Percentiles rank a stretch among this genome's conserved stretches.
Evolutionary conservation across 2,329 filamentous ascomycete genomes (phyloP).

Genomic region (Phaeosphaeriaceae sp.): DNA sequence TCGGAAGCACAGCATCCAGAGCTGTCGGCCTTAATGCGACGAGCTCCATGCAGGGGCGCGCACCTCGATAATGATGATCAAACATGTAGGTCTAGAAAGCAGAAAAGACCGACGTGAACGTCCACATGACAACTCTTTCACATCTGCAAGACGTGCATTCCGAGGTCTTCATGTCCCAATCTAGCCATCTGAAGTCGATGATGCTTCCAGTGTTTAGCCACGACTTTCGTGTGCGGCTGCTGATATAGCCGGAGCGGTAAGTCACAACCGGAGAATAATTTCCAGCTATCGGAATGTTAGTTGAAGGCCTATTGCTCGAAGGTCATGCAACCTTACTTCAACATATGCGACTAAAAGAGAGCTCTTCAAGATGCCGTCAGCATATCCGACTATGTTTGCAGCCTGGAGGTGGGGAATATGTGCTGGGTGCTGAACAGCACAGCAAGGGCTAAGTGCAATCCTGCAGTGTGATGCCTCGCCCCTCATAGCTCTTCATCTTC

Average conservation of each 20-base stretch:
- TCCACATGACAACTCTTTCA: not conserved
- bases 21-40: not conserved
- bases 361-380: not conserved
- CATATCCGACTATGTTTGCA: not conserved
- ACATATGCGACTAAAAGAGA: not conserved
- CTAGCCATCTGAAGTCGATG: not conserved
- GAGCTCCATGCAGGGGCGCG: not conserved
- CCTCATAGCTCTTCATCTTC: slow-evolving; percentile 17
- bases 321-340: not conserved
- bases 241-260: not conserved
- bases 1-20: not conserved
- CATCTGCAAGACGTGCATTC: not conserved
- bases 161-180: not conserved
- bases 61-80: not conserved
- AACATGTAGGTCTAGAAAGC: not conserved
- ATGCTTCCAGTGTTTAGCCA: not conserved
- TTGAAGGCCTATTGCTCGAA: not conserved
- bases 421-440: not conserved
- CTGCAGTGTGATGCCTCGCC: not conserved
- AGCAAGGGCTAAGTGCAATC: not conserved
- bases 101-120: not conserved
- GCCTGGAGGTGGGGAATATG: not conserved
- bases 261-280: not conserved
- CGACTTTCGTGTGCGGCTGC: not conserved
- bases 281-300: not conserved